Evolutionary conservation across 176 grass and related monocot species (phyloP).

Genomic region (Aechmea fasciata): DNA sequence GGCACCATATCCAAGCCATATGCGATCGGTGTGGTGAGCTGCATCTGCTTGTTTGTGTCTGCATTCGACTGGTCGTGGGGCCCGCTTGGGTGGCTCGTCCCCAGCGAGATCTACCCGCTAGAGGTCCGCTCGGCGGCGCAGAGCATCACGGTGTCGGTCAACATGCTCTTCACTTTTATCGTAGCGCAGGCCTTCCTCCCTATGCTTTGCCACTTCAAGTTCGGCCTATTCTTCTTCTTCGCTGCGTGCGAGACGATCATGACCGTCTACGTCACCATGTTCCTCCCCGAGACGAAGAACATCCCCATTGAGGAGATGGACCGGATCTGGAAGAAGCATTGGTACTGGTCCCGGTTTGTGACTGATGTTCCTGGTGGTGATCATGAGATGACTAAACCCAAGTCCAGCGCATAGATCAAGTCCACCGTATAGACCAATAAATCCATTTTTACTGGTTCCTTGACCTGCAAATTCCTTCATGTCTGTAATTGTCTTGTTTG

Average conservation of each 20-base stretch:
- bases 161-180: conserved; percentile 3
- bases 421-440: too few species aligned
- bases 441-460: too few species aligned
- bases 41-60: neutral
- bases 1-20: neutral
- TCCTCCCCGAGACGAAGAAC: neutral
- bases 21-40: neutral
- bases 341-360: neutral
- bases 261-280: neutral
- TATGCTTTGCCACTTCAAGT: neutral
- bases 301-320: conserved; percentile 1
- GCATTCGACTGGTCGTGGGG: neutral
- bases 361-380: neutral
- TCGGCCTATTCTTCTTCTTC: conserved; percentile 1
- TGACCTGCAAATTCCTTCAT: too few species aligned
- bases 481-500: too few species aligned
- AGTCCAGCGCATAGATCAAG: too few species aligned
- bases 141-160: neutral
- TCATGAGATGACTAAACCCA: neutral
- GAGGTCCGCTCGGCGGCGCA: neutral
- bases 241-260: neutral
- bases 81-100: neutral
- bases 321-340: neutral
- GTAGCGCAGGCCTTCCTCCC: neutral
- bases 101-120: neutral